Conservation (phyloP, 169 alveolate genomes). For the Plasmodium cynomolgi region DNA sequence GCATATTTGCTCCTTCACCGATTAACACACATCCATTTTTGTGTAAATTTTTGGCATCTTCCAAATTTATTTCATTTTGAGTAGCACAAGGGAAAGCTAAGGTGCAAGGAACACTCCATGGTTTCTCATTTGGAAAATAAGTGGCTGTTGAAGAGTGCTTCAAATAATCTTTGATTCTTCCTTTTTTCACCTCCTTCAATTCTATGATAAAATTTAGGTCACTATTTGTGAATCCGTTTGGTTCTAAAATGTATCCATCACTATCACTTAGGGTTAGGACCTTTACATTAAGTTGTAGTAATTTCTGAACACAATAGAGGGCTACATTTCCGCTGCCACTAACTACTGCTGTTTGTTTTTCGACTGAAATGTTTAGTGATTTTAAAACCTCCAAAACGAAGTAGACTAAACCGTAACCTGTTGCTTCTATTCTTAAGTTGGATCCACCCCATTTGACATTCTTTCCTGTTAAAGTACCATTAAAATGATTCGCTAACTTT, state of each 20-base stretch:
- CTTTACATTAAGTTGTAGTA: slow-evolving; percentile 84
- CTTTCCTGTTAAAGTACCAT: slow-evolving; percentile 90
- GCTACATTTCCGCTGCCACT: slow-evolving; percentile 93
- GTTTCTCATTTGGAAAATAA: slow-evolving; percentile 78
- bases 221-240: slow-evolving; percentile 83
- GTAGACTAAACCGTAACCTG: slow-evolving; percentile 90
- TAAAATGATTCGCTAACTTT: slow-evolving; percentile 77
- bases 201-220: slow-evolving; percentile 75
- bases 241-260: slow-evolving; percentile 82
- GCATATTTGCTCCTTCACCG: slow-evolving; percentile 92
- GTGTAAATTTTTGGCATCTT: slow-evolving; percentile 82
- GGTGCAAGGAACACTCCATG: slow-evolving; percentile 82
- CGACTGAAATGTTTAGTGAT: slow-evolving; percentile 65
- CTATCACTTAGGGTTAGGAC: slow-evolving; percentile 87
- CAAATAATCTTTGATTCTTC: slow-evolving; percentile 79
- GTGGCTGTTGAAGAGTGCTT: slow-evolving; percentile 75
- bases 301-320: slow-evolving; percentile 86
- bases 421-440: slow-evolving; percentile 88
- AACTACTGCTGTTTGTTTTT: slow-evolving; percentile 83
- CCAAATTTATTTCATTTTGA: slow-evolving; percentile 85
- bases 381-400: slow-evolving; percentile 83
- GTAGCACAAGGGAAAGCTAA: slow-evolving; percentile 91
- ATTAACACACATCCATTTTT: slow-evolving; percentile 81
- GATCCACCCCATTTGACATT: slow-evolving; percentile 90
- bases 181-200: slow-evolving; percentile 78